Evolutionary conservation across 1,284 basidiomycete species (phyloP).

Genomic region (Cystobasidium slooffiae): DNA sequence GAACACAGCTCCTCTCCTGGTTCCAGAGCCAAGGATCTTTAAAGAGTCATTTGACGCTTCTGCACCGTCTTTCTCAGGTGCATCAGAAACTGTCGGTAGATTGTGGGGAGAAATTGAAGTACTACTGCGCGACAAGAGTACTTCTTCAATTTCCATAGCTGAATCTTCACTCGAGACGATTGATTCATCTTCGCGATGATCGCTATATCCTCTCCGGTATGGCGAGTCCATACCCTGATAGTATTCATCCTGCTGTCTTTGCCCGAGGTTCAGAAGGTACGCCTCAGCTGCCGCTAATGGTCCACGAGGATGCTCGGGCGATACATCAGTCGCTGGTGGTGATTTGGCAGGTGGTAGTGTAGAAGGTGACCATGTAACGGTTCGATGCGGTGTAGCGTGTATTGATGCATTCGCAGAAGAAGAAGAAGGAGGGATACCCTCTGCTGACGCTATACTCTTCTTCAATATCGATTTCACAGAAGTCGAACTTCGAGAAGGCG

Average conservation of each 20-base stretch:
- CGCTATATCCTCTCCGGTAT: neutral
- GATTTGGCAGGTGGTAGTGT: constrained; percentile 31
- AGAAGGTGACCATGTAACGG: constrained; percentile 40
- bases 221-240: constrained; percentile 18
- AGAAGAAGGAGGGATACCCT: neutral
- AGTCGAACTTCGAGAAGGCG: constrained; percentile 36
- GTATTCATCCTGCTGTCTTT: constrained; percentile 31
- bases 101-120: constrained; percentile 31
- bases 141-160: constrained; percentile 37
- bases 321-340: constrained; percentile 19
- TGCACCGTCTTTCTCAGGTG: neutral
- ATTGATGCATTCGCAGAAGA: neutral
- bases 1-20: constrained; percentile 31
- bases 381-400: constrained; percentile 30
- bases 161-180: constrained; percentile 22
- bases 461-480: constrained; percentile 43
- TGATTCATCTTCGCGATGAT: constrained; percentile 9
- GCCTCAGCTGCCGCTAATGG: constrained; percentile 29
- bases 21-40: constrained; percentile 12
- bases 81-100: neutral
- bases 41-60: constrained; percentile 30
- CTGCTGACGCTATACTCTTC: constrained; percentile 35
- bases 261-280: constrained; percentile 22
- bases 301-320: constrained; percentile 39
- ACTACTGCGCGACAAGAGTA: constrained; percentile 30